Evolutionary conservation across 2,329 filamentous ascomycete species (phyloP).

Genomic region (Coleophoma cylindrospora): DNA sequence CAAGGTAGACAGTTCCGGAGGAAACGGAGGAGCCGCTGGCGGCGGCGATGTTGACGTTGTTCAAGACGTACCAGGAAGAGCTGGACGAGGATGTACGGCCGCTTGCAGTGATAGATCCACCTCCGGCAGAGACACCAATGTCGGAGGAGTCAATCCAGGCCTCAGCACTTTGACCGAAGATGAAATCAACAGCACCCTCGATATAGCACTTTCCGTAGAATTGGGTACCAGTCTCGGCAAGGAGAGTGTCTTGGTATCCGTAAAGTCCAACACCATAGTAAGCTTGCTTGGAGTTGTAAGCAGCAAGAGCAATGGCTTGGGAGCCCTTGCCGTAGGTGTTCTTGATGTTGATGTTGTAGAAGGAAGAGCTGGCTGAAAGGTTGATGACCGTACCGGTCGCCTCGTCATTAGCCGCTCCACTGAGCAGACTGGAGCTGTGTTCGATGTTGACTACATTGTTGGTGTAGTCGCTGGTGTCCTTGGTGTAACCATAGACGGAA

Average conservation of each 20-base stretch:
- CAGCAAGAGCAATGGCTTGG: conserved; percentile 48
- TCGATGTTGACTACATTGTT: conserved; percentile 43
- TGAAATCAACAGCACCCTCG: conserved; percentile 53
- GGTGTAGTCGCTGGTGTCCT: conserved; percentile 36
- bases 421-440: conserved; percentile 33
- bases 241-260: conserved; percentile 52
- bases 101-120: conserved; percentile 41
- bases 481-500: conserved; percentile 49
- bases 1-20: conserved; percentile 40
- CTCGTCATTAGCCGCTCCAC: conserved; percentile 34
- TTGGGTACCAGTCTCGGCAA: conserved; percentile 43
- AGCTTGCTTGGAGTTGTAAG: conserved; percentile 44
- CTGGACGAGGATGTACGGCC: conserved; percentile 34
- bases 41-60: conserved; percentile 42
- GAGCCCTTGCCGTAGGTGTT: conserved; percentile 39
- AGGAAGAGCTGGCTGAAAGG: conserved; percentile 25
- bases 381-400: conserved; percentile 38
- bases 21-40: conserved; percentile 31
- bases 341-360: conserved; percentile 21
- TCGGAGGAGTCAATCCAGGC: conserved; percentile 48
- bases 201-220: conserved; percentile 52
- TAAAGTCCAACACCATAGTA: conserved; percentile 52
- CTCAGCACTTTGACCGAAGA: conserved; percentile 46
- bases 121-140: conserved; percentile 33
- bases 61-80: conserved; percentile 48